Evolutionary conservation across 2,329 filamentous ascomycete species (phyloP).

Genomic region (Exserohilum turcica): DNA sequence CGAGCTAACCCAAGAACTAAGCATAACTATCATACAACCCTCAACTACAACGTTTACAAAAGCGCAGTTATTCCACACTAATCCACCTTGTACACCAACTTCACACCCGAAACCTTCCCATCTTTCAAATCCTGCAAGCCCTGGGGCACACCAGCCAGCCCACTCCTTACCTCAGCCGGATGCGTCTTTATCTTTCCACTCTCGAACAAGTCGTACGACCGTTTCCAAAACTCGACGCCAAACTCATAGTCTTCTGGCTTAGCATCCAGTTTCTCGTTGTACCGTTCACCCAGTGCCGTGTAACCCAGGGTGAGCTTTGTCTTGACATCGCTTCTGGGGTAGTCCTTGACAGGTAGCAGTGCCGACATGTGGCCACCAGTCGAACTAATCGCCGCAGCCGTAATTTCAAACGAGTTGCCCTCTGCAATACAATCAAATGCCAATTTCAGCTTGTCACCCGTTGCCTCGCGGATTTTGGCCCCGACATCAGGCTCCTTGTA

Average conservation of each 20-base stretch:
- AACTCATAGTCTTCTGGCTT: slow-evolving; percentile 34
- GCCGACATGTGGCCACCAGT: slow-evolving; percentile 26
- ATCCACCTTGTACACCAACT: slow-evolving; percentile 40
- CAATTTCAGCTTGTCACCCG: slow-evolving; percentile 51
- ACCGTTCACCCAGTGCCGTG: slow-evolving; percentile 50
- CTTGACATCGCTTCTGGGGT: slow-evolving; percentile 53
- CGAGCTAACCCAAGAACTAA: too few species aligned
- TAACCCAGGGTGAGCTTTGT: slow-evolving; percentile 51
- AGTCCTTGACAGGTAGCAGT: slow-evolving; percentile 33
- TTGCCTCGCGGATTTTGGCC: slow-evolving; percentile 54
- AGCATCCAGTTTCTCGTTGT: slow-evolving; percentile 36
- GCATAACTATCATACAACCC: neutral
- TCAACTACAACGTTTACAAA: neutral
- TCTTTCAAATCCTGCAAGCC: slow-evolving; percentile 42
- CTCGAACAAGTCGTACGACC: slow-evolving; percentile 30
- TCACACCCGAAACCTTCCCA: slow-evolving; percentile 42
- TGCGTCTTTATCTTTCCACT: slow-evolving; percentile 43
- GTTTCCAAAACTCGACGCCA: slow-evolving; percentile 32
- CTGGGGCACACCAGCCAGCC: slow-evolving; percentile 37
- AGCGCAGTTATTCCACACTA: neutral
- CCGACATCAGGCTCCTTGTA: slow-evolving; percentile 55
- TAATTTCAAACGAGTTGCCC: slow-evolving; percentile 22
- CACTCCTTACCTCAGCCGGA: slow-evolving; percentile 34
- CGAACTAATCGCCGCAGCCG: slow-evolving; percentile 30
- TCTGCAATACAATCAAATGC: slow-evolving; percentile 57